Conservation (phyloP, 495 filamentous ascomycete species). For the Terfezia claveryi region DNA sequence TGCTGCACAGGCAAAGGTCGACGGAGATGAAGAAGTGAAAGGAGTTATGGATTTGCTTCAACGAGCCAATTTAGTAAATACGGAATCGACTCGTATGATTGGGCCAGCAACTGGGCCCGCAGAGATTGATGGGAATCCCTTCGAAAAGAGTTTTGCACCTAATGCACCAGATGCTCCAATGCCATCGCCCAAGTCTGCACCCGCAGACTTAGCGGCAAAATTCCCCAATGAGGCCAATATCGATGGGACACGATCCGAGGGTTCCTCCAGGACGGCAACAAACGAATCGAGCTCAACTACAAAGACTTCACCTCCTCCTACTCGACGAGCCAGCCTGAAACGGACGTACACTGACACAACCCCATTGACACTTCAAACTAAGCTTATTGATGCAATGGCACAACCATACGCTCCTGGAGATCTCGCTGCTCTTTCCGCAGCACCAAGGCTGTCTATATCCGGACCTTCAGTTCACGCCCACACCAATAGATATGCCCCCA, state of each 20-base stretch:
- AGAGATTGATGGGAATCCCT: constrained; percentile 21
- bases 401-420: constrained; percentile 38
- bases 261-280: constrained; percentile 33
- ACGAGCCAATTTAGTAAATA: constrained; percentile 44
- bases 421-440: constrained; percentile 7
- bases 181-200: constrained; percentile 20
- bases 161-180: not conserved
- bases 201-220: constrained; percentile 29
- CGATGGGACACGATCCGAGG: constrained; percentile 21
- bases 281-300: constrained; percentile 33
- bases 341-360: constrained; percentile 71
- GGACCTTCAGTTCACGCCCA: constrained; percentile 45
- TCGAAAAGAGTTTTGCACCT: constrained; percentile 11
- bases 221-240: not conserved
- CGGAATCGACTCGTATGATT: constrained; percentile 18
- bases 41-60: constrained; percentile 74
- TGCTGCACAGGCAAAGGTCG: constrained; percentile 61
- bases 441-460: constrained; percentile 13
- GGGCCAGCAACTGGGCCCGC: constrained; percentile 28
- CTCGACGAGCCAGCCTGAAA: constrained; percentile 52
- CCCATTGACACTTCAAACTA: constrained; percentile 47
- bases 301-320: constrained; percentile 30
- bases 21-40: constrained; percentile 69
- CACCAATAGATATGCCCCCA: constrained; percentile 70
- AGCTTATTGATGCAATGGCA: constrained; percentile 71